These are phyloP conservation scores for Penicillium brevicompactum DNA, from an alignment of 2,329 filamentous ascomycete species.

Conservation along the genomic window DNA sequence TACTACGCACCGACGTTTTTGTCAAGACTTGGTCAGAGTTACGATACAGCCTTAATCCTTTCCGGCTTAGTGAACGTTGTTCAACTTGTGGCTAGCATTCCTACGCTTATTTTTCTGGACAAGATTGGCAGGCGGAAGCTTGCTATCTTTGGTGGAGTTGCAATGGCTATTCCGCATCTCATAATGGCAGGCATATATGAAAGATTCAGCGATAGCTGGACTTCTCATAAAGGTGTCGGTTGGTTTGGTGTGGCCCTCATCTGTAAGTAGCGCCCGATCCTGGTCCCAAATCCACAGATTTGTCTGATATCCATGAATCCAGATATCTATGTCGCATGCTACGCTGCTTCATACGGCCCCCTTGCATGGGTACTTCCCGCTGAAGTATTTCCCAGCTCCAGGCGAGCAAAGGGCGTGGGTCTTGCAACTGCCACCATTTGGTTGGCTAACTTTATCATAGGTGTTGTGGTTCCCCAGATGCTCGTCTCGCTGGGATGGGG, in stretches of 20 bases:
- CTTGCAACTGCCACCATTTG: slow-evolving; percentile 38
- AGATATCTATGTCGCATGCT: slow-evolving; percentile 24
- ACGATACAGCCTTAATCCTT: slow-evolving; percentile 32
- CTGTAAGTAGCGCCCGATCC: slow-evolving; percentile 10
- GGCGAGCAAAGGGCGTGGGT: slow-evolving; percentile 41
- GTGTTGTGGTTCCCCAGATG: slow-evolving; percentile 64
- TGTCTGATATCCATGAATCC: background rate
- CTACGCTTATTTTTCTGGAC: slow-evolving; percentile 34
- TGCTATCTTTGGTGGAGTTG: slow-evolving; percentile 33
- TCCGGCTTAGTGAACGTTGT: slow-evolving; percentile 40
- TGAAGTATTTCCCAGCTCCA: slow-evolving; percentile 41
- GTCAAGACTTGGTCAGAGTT: slow-evolving; percentile 42
- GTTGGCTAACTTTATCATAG: slow-evolving; percentile 47
- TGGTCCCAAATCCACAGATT: background rate
- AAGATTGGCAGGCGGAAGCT: slow-evolving; percentile 33
- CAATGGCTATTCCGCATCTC: slow-evolving; percentile 31
- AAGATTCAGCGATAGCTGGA: slow-evolving; percentile 25
- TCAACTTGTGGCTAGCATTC: slow-evolving; percentile 34
- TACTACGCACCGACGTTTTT: slow-evolving; percentile 53
- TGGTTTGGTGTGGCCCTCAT: slow-evolving; percentile 24
- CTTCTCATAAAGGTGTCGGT: slow-evolving; percentile 22
- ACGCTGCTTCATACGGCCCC: slow-evolving; percentile 27
- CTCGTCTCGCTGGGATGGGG: slow-evolving; percentile 50
- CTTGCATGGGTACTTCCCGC: slow-evolving; percentile 41
- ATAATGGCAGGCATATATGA: slow-evolving; percentile 32